phyloP scores from a whole-genome alignment of 2,329 filamentous ascomycete species.

The Fusarium acutatum region DNA sequence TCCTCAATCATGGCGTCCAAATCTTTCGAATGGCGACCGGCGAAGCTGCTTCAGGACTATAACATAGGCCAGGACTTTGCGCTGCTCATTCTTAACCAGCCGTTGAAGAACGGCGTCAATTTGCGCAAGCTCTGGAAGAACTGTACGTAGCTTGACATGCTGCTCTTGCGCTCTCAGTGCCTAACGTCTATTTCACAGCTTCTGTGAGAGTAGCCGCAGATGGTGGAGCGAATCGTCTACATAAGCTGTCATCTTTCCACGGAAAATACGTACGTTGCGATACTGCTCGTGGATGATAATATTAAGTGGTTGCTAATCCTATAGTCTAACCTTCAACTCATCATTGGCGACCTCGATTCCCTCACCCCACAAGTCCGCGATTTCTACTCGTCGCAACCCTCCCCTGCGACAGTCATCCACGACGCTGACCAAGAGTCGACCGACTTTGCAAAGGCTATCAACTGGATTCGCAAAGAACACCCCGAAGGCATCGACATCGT shows the following conservation, averaged over 20 bases:
- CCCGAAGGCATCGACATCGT: constrained; percentile 68
- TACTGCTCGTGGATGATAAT: background rate
- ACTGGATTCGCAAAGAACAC: constrained; percentile 59
- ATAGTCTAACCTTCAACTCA: constrained; percentile 70
- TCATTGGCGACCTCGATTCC: constrained; percentile 94
- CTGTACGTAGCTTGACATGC: constrained; percentile 46
- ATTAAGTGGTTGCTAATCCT: constrained; percentile 1
- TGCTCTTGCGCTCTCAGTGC: constrained; percentile 1
- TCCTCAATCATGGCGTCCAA: constrained; percentile 34
- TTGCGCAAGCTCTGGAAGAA: constrained; percentile 60
- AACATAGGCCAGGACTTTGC: constrained; percentile 50
- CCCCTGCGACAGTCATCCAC: constrained; percentile 67
- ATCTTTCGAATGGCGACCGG: constrained; percentile 52
- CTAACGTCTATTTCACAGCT: constrained; percentile 54
- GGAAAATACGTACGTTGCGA: constrained; percentile 53
- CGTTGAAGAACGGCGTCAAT: constrained; percentile 55
- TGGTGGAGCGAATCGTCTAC: constrained; percentile 85
- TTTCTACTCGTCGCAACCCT: constrained; percentile 69
- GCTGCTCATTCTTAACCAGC: constrained; percentile 63
- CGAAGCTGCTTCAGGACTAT: constrained; percentile 48
- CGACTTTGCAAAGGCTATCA: constrained; percentile 87
- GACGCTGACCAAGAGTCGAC: constrained; percentile 87
- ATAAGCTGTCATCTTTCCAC: constrained; percentile 54
- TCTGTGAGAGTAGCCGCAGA: constrained; percentile 82
- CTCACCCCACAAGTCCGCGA: constrained; percentile 67